Evolutionary conservation across 2,329 filamentous ascomycete genomes (phyloP).

Genomic region (Trichoderma brevicompactum): DNA sequence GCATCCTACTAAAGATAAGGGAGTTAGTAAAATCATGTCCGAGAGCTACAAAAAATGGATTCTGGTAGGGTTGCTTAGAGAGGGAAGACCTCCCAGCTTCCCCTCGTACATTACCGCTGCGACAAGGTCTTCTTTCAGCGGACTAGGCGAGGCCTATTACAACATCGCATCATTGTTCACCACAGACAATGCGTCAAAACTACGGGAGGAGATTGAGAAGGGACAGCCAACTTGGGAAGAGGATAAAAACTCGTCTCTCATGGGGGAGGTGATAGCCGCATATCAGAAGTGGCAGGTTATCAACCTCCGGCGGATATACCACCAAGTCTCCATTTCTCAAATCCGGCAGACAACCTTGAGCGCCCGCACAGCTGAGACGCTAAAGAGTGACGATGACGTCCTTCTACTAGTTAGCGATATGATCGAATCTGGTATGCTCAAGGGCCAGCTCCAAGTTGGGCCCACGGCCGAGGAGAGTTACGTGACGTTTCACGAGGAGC

Average conservation of each 20-base stretch:
- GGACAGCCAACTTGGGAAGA: slow-evolving; percentile 63
- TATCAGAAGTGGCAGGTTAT: slow-evolving; percentile 78
- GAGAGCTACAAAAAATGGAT: slow-evolving; percentile 94
- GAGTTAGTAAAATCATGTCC: slow-evolving; percentile 76
- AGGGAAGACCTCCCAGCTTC: slow-evolving; percentile 61
- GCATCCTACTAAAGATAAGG: slow-evolving; percentile 65
- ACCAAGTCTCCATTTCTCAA: slow-evolving; percentile 59
- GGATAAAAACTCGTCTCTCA: slow-evolving; percentile 74
- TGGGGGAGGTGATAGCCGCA: slow-evolving; percentile 69
- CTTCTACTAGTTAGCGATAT: slow-evolving; percentile 57
- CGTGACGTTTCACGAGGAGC: slow-evolving; percentile 55
- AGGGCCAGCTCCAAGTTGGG: slow-evolving; percentile 55
- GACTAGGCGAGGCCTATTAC: slow-evolving; percentile 70
- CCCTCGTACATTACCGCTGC: slow-evolving; percentile 60
- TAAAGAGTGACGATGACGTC: slow-evolving; percentile 50
- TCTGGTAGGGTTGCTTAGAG: slow-evolving; percentile 71
- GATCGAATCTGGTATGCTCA: slow-evolving; percentile 59
- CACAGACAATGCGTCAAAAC: slow-evolving; percentile 54
- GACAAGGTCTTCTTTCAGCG: slow-evolving; percentile 60
- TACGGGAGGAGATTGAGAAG: slow-evolving; percentile 67
- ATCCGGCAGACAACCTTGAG: slow-evolving; percentile 57
- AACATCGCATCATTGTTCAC: slow-evolving; percentile 72
- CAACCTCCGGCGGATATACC: slow-evolving; percentile 73
- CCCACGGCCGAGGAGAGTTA: slow-evolving; percentile 49
- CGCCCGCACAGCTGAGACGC: slow-evolving; percentile 54